phyloP scores from a whole-genome alignment of 768 basidiomycete species.

The Mrakia gelida region DNA sequence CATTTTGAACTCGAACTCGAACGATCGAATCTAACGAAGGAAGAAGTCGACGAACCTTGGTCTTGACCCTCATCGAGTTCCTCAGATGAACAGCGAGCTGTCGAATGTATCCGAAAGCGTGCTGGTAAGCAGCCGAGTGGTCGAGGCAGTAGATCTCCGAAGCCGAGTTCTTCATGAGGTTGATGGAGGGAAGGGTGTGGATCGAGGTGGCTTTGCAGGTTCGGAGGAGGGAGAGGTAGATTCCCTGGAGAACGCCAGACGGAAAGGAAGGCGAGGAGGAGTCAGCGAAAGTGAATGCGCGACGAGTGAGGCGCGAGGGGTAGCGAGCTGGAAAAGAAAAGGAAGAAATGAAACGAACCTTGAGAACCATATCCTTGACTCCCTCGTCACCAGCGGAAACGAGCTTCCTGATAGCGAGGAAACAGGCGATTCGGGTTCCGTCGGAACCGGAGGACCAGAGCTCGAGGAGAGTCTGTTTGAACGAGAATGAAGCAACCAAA shows the following conservation, averaged over 20 bases:
- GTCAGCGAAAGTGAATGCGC: neutral
- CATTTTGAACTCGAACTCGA: constrained; percentile 16
- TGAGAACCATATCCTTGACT: constrained; percentile 77
- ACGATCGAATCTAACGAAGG: neutral
- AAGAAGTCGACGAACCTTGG: constrained; percentile 56
- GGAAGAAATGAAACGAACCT: constrained; percentile 52
- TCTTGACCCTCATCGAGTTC: constrained; percentile 82
- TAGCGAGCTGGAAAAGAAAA: neutral
- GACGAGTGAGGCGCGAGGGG: neutral
- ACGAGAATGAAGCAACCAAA: neutral
- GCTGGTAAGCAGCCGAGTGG: constrained; percentile 69
- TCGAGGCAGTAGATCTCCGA: constrained; percentile 82
- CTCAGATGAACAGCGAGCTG: constrained; percentile 89
- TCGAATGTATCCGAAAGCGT: constrained; percentile 92
- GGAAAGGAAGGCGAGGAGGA: neutral
- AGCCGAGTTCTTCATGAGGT: constrained; percentile 96
- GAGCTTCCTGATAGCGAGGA: constrained; percentile 75
- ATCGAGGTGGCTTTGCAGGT: constrained; percentile 77
- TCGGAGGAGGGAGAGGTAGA: constrained; percentile 81
- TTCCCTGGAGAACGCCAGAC: constrained; percentile 53
- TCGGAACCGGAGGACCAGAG: constrained; percentile 80
- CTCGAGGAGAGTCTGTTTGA: constrained; percentile 65
- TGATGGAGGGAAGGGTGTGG: constrained; percentile 84
- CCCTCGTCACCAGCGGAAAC: constrained; percentile 72
- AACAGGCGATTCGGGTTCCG: constrained; percentile 73